Base-by-base conservation (phyloP, 257 asterid species). In the Linaria vulgaris region DNA sequence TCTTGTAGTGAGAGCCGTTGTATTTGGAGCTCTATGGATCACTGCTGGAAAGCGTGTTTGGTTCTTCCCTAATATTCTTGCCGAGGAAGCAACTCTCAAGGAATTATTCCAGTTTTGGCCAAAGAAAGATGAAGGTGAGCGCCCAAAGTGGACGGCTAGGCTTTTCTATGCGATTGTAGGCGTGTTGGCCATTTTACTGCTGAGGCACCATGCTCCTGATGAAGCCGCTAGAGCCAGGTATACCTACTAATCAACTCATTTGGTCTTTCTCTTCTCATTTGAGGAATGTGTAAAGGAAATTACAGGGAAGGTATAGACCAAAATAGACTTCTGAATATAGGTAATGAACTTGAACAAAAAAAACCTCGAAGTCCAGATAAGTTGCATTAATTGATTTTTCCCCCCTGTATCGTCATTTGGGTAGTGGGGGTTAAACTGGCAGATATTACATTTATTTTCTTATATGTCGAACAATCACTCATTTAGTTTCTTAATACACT, bases 191-290 rank as follows among this genome's bases (percentile, higher is more conserved):
- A 64, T 94, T 73, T 64, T 80, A 62, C 56, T 94, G 31, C 73
- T 94, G 77, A 90, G 96, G 87, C 99, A 94, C 78, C 99, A 94
- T 72, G 99, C 99, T 49, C 99, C 99, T 27, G 99, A 94, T 65
- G 99, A 94, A 83, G 99, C 99, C 63, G 97, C 99, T 52, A 78
- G 99, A 78, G 96, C 96, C 78, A 85, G 99, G 99, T 94, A 76
- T 50, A 68, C 21, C 27, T n/a, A 31, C 59, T 68, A 22, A 22
- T 52, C 51, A 55, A 61, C 38, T 37, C 46, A 64, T 27, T 34
- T 21, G 37, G 8, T n/a, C n/a, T n/a, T n/a, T n/a, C 43, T 22
- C 15, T 45, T 52, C 37, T 16, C 25, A 63, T 47, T 24, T 22
- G 41, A 37, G 16, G 56, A 31, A 45, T 16, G 21, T 27, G n/a